Conservation (phyloP, 805 yeast species). For the Kodamaea restingae region DNA sequence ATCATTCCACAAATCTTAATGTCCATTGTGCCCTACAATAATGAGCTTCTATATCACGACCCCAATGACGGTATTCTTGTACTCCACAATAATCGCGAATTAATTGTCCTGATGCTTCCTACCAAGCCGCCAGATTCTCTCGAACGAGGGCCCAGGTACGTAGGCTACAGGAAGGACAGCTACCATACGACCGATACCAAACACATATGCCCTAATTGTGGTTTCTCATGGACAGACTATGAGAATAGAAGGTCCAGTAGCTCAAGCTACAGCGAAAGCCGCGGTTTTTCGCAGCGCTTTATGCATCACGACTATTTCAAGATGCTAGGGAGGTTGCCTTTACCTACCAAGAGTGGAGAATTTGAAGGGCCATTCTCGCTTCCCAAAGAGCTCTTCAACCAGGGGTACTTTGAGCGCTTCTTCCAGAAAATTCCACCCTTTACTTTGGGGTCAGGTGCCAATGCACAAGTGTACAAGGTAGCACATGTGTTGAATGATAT, state of each 20-base stretch:
- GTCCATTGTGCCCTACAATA: slow-evolving; percentile 39
- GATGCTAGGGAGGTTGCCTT: slow-evolving; percentile 23
- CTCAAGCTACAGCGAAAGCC: not conserved
- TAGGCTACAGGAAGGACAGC: slow-evolving; percentile 1
- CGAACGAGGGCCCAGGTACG: not conserved
- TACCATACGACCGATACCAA: not conserved
- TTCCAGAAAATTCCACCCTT: slow-evolving; percentile 53
- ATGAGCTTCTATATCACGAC: slow-evolving; percentile 33
- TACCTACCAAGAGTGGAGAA: not conserved
- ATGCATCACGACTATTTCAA: slow-evolving; percentile 38
- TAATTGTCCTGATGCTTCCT: slow-evolving; percentile 25
- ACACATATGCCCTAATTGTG: slow-evolving; percentile 28
- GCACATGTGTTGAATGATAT: slow-evolving; percentile 73
- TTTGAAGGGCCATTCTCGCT: slow-evolving; percentile 16
- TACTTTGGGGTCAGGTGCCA: slow-evolving; percentile 74
- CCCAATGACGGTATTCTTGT: slow-evolving; percentile 33
- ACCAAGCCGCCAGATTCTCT: not conserved
- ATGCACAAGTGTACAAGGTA: slow-evolving; percentile 81
- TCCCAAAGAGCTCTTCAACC: slow-evolving; percentile 63
- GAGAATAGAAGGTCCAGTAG: slow-evolving; percentile 1
- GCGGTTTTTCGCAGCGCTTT: slow-evolving; percentile 15
- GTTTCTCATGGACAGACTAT: slow-evolving; percentile 23
- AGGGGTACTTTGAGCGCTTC: slow-evolving; percentile 75
- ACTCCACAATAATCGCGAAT: slow-evolving; percentile 29
- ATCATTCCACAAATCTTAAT: slow-evolving; percentile 12